Percentiles rank a stretch among this genome's conserved stretches.
phyloP scores from a whole-genome alignment of 2,329 filamentous ascomycete species.

The Blastomyces parvus region DNA sequence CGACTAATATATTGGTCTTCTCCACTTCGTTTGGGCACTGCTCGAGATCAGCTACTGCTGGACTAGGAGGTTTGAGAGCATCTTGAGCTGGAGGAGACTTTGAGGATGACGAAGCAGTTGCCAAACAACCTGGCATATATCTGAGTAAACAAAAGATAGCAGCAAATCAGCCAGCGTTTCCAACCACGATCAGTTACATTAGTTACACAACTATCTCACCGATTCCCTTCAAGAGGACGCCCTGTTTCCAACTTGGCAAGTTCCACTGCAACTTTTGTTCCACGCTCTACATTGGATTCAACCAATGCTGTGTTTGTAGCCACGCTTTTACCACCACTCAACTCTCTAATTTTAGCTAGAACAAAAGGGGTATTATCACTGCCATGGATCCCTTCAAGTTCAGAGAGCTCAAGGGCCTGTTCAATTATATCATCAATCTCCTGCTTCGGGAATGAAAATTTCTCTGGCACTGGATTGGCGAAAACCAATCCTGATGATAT shows the following conservation, averaged over 20 bases:
- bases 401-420: conserved; percentile 56
- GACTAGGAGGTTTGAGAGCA: conserved; percentile 13
- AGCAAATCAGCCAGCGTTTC: conserved; percentile 28
- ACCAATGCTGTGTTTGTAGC: conserved; percentile 63
- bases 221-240: conserved; percentile 21
- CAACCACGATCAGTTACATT: conserved; percentile 7
- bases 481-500: conserved; percentile 75
- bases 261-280: conserved; percentile 55
- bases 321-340: conserved; percentile 63
- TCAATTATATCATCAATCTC: conserved; percentile 63
- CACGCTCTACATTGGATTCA: conserved; percentile 56
- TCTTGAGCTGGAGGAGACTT: conserved; percentile 20
- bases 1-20: conserved; percentile 64
- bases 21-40: conserved; percentile 13
- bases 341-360: conserved; percentile 64
- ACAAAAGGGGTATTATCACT: conserved; percentile 79
- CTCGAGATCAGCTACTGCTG: conserved; percentile 9
- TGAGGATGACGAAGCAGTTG: conserved; percentile 17
- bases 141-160: conserved; percentile 23
- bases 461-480: conserved; percentile 73
- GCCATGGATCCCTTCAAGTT: conserved; percentile 57
- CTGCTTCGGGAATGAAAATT: conserved; percentile 57
- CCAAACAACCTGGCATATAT: conserved; percentile 28
- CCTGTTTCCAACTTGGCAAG: conserved; percentile 46
- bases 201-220: conserved; percentile 30